These are phyloP conservation scores for Besnoitia besnoiti DNA, from an alignment of 169 alveolate species.

Conservation along the genomic window DNA sequence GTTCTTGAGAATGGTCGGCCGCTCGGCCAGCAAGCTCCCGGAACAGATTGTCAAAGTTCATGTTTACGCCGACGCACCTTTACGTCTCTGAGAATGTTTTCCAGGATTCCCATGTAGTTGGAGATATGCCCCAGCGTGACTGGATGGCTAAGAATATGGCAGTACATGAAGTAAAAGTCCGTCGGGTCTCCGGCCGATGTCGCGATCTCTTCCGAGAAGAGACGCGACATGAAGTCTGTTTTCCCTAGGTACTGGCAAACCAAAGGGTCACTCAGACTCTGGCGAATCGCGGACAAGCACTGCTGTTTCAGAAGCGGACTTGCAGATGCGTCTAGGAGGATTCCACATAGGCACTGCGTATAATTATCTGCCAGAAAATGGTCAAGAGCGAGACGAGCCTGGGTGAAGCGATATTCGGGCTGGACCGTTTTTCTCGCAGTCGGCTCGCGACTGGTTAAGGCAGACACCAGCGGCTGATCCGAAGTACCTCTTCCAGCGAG, in stretches of 20 bases:
- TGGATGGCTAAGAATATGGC: conserved; percentile 10
- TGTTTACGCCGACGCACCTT: not conserved
- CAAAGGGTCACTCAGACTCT: not conserved
- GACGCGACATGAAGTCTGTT: conserved; percentile 29
- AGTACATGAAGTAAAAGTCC: conserved; percentile 25
- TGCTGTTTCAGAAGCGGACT: not conserved
- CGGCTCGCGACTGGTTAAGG: not conserved
- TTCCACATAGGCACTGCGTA: conserved; percentile 23
- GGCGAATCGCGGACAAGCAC: not conserved
- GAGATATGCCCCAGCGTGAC: conserved; percentile 19
- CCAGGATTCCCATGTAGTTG: conserved; percentile 29
- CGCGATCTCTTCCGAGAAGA: conserved; percentile 1
- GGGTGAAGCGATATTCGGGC: not conserved
- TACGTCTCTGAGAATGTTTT: not conserved
- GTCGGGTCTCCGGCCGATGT: not conserved
- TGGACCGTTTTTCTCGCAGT: not conserved
- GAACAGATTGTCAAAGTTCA: no score
- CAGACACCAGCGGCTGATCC: not conserved
- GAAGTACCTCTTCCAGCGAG: not conserved
- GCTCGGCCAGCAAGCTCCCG: no score
- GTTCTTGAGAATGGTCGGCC: no score
- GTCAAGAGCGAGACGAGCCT: conserved; percentile 9
- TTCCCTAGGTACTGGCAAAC: conserved; percentile 33
- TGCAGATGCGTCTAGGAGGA: conserved; percentile 20
- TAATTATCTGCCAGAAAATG: conserved; percentile 6